Base-by-base conservation (phyloP, 1,284 basidiomycete species). In the Jaminaea rosea region DNA sequence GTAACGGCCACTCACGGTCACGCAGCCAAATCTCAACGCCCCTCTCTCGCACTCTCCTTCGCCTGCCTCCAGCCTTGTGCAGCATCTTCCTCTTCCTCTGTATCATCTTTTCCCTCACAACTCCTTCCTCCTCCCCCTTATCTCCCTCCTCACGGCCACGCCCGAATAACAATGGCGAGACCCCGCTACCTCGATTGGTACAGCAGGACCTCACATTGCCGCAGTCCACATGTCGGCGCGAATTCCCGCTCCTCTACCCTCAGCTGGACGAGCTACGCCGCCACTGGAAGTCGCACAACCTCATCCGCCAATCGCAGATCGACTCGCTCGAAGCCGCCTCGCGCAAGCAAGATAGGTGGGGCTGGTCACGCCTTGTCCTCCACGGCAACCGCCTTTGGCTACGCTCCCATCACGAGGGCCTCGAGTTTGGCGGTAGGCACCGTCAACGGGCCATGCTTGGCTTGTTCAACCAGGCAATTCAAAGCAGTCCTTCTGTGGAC, bases 201-300 rank as follows among this genome's bases (percentile, higher is more conserved):
- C n/a, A n/a, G 36, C n/a, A 44, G 29, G 48, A 50, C 26, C 24
- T 26, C 21, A 50, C 47, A 13, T 24, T 59, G 54, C 44, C 45
- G 26, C 53, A 55, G 8, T 28, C 50, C 9, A 49, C 45, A 3
- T 67, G 65, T 34, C n/a, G 37, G 8, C 29, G 46, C 26, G 60
- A 67, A 28, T 67, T 67, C 32, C 59, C 63, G 5, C 53, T 56
- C 11, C 44, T 67, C 19, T 67, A 61, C 29, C 60, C 60, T 1
- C 65, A 67, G 45, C 39, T 67, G 10, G 50, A 63, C 3, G 47
- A 46, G 13, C 55, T 62, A 21, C 32, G 52, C 1, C 41, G 36
- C 8, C 56, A 50, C 21, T 67, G 63, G 63, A 27, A 44, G 23
- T 44, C 44, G 1, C 57, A 63, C 7, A 11, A 4, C 7, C 17